phyloP scores from a whole-genome alignment of 176 grass and related monocot species.

The Lolium multiflorum region DNA sequence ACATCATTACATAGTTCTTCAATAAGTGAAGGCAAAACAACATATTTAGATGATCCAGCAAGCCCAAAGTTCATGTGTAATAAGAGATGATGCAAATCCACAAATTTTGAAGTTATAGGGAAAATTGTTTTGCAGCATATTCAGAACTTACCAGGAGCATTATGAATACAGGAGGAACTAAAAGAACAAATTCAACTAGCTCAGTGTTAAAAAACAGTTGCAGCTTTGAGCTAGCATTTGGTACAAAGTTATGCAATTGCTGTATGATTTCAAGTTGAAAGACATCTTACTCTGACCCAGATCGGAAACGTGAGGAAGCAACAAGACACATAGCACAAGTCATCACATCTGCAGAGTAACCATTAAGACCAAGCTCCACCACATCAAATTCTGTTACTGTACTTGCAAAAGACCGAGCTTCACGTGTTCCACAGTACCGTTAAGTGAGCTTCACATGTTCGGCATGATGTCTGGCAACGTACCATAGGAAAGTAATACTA shows the following conservation, averaged over 20 bases:
- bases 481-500: constrained; percentile 21
- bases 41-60: background rate
- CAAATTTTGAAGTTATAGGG: background rate
- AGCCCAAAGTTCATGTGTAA: constrained; percentile 1
- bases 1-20: constrained; percentile 16
- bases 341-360: constrained; percentile 65
- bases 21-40: background rate
- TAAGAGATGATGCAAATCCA: constrained; percentile 8
- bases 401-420: too few relatives aligned
- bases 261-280: constrained; percentile 32
- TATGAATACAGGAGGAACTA: constrained; percentile 10
- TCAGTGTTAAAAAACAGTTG: constrained; percentile 21
- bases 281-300: constrained; percentile 71
- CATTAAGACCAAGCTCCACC: constrained; percentile 59
- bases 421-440: too few relatives aligned
- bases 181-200: background rate
- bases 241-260: background rate
- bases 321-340: constrained; percentile 84
- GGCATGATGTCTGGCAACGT: constrained; percentile 7
- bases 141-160: background rate
- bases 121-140: background rate
- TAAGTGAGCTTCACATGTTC: background rate
- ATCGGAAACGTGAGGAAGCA: constrained; percentile 86
- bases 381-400: constrained; percentile 77
- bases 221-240: constrained; percentile 34